Conservation (phyloP, 2,329 filamentous ascomycete species). For the Talaromyces sp. region DNA sequence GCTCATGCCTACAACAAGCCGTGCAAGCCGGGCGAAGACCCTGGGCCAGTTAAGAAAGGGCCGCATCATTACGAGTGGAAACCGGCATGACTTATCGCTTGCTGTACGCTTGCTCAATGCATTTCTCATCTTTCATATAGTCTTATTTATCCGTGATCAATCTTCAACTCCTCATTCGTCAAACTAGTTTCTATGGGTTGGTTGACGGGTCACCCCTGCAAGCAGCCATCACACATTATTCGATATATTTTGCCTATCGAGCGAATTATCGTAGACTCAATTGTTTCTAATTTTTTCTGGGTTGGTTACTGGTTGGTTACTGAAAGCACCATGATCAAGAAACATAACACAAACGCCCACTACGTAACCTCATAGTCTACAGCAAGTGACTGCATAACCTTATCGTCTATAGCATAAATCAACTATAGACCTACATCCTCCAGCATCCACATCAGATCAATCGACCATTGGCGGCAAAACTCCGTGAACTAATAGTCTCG, state of each 20-base stretch:
- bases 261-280: neutral
- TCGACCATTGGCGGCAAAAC: neutral
- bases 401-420: slow-evolving; percentile 1
- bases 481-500: neutral
- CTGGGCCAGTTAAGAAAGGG: slow-evolving; percentile 53
- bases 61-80: slow-evolving; percentile 63
- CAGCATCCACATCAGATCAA: neutral
- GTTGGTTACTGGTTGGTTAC: too few relatives aligned
- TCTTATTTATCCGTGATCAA: neutral
- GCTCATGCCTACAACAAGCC: slow-evolving; percentile 60
- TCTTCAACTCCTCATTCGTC: neutral
- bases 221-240: neutral
- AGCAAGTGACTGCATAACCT: neutral
- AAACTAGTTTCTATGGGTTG: neutral
- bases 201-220: neutral
- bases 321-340: neutral
- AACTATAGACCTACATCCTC: neutral
- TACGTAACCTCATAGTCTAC: neutral
- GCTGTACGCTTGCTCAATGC: too few relatives aligned
- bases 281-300: too few relatives aligned
- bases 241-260: neutral
- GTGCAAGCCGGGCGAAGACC: slow-evolving; percentile 50
- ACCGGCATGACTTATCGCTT: slow-evolving; percentile 30
- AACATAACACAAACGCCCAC: neutral
- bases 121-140: neutral